Base-by-base conservation (phyloP, 495 filamentous ascomycete species). In the Penicillium verhagenii region DNA sequence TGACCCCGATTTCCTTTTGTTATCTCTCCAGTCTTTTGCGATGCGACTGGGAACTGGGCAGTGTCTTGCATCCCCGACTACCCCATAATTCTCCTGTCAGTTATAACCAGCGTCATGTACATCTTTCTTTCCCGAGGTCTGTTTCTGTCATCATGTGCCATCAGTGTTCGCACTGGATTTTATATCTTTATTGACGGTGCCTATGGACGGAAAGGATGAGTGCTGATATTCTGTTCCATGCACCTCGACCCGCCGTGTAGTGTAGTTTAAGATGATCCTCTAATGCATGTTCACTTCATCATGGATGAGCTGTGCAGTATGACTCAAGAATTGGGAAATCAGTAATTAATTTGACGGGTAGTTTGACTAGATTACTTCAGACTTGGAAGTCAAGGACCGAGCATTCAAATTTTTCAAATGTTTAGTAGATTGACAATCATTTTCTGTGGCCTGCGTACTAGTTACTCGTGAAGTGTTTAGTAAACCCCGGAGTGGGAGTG, bases 31-130 rank as follows among this genome's bases (percentile, higher is more conserved):
- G 39, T 44, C 24, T 44, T 31, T 28, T 52, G 26, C 45, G 44
- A 48, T 49, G 23, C 46, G 35, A 45, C 26, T 16, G 29, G 40
- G 44, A 16, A 20, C 18, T 9, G n/a, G 50, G 11, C 6, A 13
- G 40, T 20, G 42, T 21, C 39, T 29, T 37, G 25, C 44, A 19
- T 40, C 14, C 14, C 38, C n/a, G 18, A 18, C 11, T 25, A 50
- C 47, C 33, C 11, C 19, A 39, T 39, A 50, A 24, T 39, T 49
- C 16, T 10, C 45, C 39, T 29, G 18, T 55, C 44, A 29, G 48
- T 43, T 55, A n/a, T n/a, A n/a, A n/a, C 47, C 59, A 66, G 63
- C 58, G 63, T 52, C 52, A 38, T 66, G 65, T 68, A 64, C 37
- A 68, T 66, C 47, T 49, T 39, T 52, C 51, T 47, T 50, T 44